Conservation (phyloP, 2,329 filamentous ascomycete species). For the Neocatenulostroma microsporum region DNA sequence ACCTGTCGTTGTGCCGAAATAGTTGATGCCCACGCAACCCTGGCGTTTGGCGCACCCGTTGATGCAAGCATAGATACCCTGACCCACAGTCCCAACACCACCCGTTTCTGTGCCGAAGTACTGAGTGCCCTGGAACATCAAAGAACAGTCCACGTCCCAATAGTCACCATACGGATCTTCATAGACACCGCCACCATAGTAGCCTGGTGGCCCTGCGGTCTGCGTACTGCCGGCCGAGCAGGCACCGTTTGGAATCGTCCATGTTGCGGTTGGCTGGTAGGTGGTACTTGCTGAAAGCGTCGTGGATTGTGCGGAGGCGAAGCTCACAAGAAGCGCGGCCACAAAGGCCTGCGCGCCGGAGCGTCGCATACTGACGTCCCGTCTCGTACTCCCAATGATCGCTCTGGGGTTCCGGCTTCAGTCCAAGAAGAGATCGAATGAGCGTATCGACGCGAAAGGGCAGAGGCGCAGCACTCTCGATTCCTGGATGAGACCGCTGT, state of each 20-base stretch:
- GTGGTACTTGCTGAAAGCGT: constrained; percentile 2
- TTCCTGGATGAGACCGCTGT: too few relatives aligned
- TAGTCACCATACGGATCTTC: constrained; percentile 3
- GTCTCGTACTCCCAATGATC: background rate
- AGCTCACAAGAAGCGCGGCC: constrained; percentile 3
- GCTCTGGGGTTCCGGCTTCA: background rate
- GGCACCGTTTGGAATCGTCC: constrained; percentile 1
- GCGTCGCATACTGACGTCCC: constrained; percentile 4
- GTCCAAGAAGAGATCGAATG: too few relatives aligned
- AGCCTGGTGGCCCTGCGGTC: background rate
- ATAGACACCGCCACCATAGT: constrained; percentile 6
- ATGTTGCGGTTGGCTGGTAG: constrained; percentile 2
- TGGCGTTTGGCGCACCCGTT: constrained; percentile 6
- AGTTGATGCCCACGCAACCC: constrained; percentile 2
- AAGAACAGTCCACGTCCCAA: constrained; percentile 5
- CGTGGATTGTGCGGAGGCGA: constrained; percentile 3
- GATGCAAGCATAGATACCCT: constrained; percentile 3
- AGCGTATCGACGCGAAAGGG: too few relatives aligned
- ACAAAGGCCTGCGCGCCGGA: constrained; percentile 5
- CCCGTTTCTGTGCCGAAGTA: constrained; percentile 4
- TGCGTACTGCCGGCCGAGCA: background rate
- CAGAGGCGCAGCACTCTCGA: too few relatives aligned
- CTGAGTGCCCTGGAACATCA: background rate
- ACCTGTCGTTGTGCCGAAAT: constrained; percentile 2
- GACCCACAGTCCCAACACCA: background rate